Percentiles rank a stretch among this genome's conserved stretches.
phyloP scores from a whole-genome alignment of 2,329 filamentous ascomycete species.

The Magnaporthiopsis incrustans region DNA sequence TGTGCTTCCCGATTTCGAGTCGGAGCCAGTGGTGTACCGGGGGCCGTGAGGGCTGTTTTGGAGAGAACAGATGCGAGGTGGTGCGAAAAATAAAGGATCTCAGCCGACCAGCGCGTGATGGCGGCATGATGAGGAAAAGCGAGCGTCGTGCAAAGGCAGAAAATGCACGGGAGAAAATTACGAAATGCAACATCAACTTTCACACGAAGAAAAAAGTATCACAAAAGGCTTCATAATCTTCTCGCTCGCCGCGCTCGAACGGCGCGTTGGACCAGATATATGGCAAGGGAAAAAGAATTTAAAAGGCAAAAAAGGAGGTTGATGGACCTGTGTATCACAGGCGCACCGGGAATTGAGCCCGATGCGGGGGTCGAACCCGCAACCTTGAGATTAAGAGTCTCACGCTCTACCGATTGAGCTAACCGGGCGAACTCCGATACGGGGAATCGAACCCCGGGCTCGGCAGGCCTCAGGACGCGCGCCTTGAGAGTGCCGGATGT shows the following conservation, averaged over 20 bases:
- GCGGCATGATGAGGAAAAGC: no score
- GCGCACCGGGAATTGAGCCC: conserved; percentile 34
- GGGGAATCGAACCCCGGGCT: conserved; percentile 10
- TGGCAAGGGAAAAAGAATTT: no score
- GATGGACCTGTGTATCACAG: neutral
- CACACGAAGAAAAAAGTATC: no score
- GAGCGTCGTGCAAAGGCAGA: no score
- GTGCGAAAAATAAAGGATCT: no score
- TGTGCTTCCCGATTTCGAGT: neutral
- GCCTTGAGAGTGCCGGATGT: conserved; percentile 6
- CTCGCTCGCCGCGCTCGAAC: no score
- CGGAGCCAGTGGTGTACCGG: neutral
- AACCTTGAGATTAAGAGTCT: conserved; percentile 51
- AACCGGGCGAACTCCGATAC: conserved; percentile 35
- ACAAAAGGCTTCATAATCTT: no score
- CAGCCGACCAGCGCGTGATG: no score
- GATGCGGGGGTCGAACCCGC: conserved; percentile 37
- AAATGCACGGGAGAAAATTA: no score
- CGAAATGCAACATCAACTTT: no score
- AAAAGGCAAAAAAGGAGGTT: neutral
- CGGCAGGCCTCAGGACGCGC: neutral
- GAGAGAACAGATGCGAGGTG: no score
- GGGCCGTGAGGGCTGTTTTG: neutral
- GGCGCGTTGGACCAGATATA: no score
- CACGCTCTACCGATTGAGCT: conserved; percentile 68